Conservation (phyloP, 1,284 basidiomycete genomes). For the Cerrena zonata region DNA sequence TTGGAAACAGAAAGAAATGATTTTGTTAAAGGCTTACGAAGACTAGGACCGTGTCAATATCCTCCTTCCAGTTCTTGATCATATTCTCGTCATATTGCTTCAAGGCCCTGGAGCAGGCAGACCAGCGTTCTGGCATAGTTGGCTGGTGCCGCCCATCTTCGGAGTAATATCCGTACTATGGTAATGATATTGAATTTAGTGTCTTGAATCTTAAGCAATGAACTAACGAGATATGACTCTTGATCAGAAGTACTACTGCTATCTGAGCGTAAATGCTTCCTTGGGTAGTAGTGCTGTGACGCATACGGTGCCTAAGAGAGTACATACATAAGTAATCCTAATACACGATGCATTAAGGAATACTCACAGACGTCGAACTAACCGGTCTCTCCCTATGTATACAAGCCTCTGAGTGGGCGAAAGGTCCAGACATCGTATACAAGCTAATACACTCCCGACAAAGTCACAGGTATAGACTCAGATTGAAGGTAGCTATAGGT, state of each 20-base stretch:
- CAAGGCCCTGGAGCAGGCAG: slow-evolving; percentile 11
- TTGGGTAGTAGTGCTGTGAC: not conserved
- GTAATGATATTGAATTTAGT: too few relatives aligned
- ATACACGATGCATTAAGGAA: too few relatives aligned
- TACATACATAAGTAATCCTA: too few relatives aligned
- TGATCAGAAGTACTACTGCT: too few relatives aligned
- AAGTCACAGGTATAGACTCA: too few relatives aligned
- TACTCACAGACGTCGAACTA: not conserved
- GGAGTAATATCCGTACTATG: too few relatives aligned
- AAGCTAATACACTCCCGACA: too few relatives aligned
- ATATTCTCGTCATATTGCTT: slow-evolving; percentile 14
- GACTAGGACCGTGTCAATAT: slow-evolving; percentile 17
- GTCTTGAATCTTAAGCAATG: too few relatives aligned
- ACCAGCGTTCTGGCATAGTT: slow-evolving; percentile 11
- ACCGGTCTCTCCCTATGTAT: not conserved
- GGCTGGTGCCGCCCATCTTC: too few relatives aligned
- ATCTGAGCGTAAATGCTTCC: too few relatives aligned
- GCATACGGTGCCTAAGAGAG: not conserved
- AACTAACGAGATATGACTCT: too few relatives aligned
- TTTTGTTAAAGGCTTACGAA: slow-evolving; percentile 12
- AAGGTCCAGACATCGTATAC: not conserved
- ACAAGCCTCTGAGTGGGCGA: not conserved
- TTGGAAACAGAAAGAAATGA: not conserved
- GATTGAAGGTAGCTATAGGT: too few relatives aligned
- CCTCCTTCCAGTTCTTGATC: slow-evolving; percentile 18